A percentile compares a stretch with the other conserved stretches of the same genome.
Conservation (phyloP, 352 stramenopile genomes). For the Pythium pyrilobum region DNA sequence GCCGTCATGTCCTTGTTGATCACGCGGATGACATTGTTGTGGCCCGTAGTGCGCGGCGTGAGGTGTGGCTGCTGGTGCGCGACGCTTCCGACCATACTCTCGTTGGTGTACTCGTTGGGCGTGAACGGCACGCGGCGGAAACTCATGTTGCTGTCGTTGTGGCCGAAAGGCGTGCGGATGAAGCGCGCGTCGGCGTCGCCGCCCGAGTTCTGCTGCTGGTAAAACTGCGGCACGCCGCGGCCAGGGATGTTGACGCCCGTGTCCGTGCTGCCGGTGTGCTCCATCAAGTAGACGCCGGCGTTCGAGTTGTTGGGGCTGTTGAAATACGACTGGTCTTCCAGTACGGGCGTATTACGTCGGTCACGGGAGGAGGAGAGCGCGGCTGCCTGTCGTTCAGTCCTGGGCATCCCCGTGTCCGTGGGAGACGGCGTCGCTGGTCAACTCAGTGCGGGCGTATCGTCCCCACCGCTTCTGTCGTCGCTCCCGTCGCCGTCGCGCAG, state of each 20-base stretch:
- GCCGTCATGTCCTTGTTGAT: slow-evolving; percentile 89
- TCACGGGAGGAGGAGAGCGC: slow-evolving; percentile 11
- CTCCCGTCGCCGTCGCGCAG: neutral
- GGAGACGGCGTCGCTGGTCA: slow-evolving; percentile 16
- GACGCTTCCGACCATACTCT: slow-evolving; percentile 34
- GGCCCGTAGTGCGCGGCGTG: slow-evolving; percentile 42
- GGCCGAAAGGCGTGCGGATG: slow-evolving; percentile 28
- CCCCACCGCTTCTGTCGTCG: neutral
- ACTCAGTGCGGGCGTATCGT: neutral
- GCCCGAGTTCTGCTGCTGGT: slow-evolving; percentile 25
- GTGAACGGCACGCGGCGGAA: slow-evolving; percentile 26
- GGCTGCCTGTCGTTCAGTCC: slow-evolving; percentile 8
- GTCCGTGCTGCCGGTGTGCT: slow-evolving; percentile 28
- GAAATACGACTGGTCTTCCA: slow-evolving; percentile 70
- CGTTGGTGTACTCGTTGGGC: slow-evolving; percentile 24
- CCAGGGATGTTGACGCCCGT: slow-evolving; percentile 20
- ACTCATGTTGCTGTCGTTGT: slow-evolving; percentile 44
- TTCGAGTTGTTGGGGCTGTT: slow-evolving; percentile 38
- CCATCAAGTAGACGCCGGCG: slow-evolving; percentile 65
- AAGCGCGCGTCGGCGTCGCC: slow-evolving; percentile 27
- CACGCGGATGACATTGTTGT: slow-evolving; percentile 82
- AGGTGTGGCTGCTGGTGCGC: slow-evolving; percentile 57
- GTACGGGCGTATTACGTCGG: slow-evolving; percentile 57
- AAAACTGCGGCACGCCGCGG: slow-evolving; percentile 21
- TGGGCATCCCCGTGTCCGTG: slow-evolving; percentile 19